Conservation (phyloP, 1,139 yeast genomes). For the Taphrina communis region DNA sequence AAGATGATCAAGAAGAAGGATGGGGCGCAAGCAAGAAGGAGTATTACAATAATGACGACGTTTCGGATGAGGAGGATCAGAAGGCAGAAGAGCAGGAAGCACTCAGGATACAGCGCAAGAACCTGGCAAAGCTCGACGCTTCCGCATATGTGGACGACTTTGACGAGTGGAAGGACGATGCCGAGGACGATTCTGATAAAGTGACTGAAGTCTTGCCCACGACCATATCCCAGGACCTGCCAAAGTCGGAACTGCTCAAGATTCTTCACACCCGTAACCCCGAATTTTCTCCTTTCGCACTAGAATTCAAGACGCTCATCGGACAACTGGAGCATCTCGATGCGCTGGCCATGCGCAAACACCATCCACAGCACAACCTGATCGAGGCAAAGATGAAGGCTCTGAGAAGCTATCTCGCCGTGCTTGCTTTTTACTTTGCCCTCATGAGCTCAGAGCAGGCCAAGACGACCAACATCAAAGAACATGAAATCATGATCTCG, state of each 20-base stretch:
- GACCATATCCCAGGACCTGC: conserved; percentile 49
- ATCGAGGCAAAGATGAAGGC: conserved; percentile 61
- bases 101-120: conserved; percentile 81
- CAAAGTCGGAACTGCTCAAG: conserved; percentile 52
- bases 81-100: conserved; percentile 83
- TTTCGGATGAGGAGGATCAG: conserved; percentile 77
- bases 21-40: conserved; percentile 82
- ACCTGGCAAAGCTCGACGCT: conserved; percentile 68
- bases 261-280: conserved; percentile 71
- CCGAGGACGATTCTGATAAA: conserved; percentile 41
- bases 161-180: conserved; percentile 49
- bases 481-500: conserved; percentile 42
- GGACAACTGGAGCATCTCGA: conserved; percentile 58
- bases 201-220: conserved; percentile 43
- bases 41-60: conserved; percentile 82
- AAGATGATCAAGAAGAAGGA: conserved; percentile 54
- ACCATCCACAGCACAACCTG: conserved; percentile 32
- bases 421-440: conserved; percentile 77
- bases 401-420: conserved; percentile 74
- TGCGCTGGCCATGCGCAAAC: conserved; percentile 47
- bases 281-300: conserved; percentile 77
- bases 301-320: conserved; percentile 59
- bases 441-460: conserved; percentile 63
- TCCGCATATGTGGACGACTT: conserved; percentile 50
- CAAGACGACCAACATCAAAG: conserved; percentile 77